Conservation (phyloP, 257 asterid genomes). For the Nicotiana sylvestris region DNA sequence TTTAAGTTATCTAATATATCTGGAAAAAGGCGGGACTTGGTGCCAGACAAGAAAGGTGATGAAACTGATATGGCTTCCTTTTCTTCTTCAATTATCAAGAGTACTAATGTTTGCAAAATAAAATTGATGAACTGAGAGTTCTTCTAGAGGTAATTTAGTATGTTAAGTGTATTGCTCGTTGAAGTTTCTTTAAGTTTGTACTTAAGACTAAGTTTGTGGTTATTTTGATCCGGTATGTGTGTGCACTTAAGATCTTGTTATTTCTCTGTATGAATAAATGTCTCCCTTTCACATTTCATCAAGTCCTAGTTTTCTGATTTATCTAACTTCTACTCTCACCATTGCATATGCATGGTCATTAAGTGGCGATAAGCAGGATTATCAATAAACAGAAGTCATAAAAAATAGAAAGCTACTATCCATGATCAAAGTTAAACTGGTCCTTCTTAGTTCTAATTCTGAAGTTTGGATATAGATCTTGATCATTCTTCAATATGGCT, state of each 20-base stretch:
- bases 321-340: background rate
- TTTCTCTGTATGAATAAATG: slow-evolving; percentile 11
- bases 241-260: background rate
- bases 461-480: no score
- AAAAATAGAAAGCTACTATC: no score
- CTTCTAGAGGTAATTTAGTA: slow-evolving; percentile 6
- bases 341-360: background rate
- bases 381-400: no score
- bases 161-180: slow-evolving; percentile 26
- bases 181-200: slow-evolving; percentile 10
- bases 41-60: slow-evolving; percentile 43
- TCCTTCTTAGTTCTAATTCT: no score
- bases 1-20: slow-evolving; percentile 70
- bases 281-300: background rate
- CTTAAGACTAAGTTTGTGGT: background rate
- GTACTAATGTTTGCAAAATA: background rate
- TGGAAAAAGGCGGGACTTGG: slow-evolving; percentile 72
- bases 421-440: no score
- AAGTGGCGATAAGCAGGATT: no score
- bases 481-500: no score
- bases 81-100: no score
- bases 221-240: background rate
- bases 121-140: slow-evolving; percentile 8
- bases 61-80: slow-evolving; percentile 60
- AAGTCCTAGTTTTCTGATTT: background rate